A percentile compares a stretch with the other conserved stretches of the same genome.
Evolutionary conservation across 73 alveolate species (phyloP).

Genomic region (Paramecium caudatum): DNA sequence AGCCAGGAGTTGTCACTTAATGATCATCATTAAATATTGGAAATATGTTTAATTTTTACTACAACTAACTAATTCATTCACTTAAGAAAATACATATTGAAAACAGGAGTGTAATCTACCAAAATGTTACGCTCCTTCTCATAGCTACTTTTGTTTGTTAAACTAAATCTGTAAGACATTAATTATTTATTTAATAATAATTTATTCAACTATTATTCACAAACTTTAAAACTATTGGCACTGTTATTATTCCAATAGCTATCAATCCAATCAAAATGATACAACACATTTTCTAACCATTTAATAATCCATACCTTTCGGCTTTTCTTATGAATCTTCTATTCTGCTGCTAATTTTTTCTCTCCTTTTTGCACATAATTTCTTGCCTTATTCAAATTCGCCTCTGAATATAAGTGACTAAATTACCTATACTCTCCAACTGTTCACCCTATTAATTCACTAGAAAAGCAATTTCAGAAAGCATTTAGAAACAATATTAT

Average conservation of each 20-base stretch:
- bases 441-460: slow-evolving; percentile 32
- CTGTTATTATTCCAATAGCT: slow-evolving; percentile 29
- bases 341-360: slow-evolving; percentile 3
- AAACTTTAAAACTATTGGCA: slow-evolving; percentile 42
- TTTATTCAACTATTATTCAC: slow-evolving; percentile 1
- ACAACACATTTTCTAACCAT: slow-evolving; percentile 58
- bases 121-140: background rate
- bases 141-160: background rate
- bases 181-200: background rate
- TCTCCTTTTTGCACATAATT: slow-evolving; percentile 36
- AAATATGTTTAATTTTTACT: slow-evolving; percentile 22
- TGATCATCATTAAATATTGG: slow-evolving; percentile 43
- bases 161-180: background rate
- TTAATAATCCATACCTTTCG: background rate
- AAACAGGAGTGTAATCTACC: slow-evolving; percentile 34
- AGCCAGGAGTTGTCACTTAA: slow-evolving; percentile 14
- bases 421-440: slow-evolving; percentile 32
- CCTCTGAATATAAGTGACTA: background rate
- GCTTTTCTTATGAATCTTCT: slow-evolving; percentile 41
- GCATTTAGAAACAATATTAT: slow-evolving; percentile 52
- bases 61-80: background rate
- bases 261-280: slow-evolving; percentile 28
- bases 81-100: background rate
- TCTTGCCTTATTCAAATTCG: slow-evolving; percentile 53
- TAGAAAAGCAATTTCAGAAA: slow-evolving; percentile 45